A percentile compares a stretch with the other conserved stretches of the same genome.
These are phyloP conservation scores for Pichia sp. DNA, from an alignment of 1,139 yeast species.

Conservation along the genomic window DNA sequence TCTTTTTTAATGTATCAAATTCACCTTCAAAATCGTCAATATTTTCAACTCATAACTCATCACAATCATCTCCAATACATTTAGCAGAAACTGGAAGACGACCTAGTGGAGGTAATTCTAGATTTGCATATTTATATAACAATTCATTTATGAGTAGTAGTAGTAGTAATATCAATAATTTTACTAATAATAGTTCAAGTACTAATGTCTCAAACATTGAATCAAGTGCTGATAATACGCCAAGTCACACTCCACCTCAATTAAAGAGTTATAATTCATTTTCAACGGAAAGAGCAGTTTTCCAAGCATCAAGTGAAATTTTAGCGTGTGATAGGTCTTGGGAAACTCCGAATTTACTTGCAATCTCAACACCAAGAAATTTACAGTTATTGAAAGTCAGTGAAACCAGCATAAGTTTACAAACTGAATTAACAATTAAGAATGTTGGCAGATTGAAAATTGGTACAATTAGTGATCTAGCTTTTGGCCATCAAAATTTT, in stretches of 20 bases:
- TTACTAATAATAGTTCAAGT: not conserved
- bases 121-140: slow-evolving; percentile 31
- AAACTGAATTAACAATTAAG: slow-evolving; percentile 31
- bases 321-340: slow-evolving; percentile 35
- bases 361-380: slow-evolving; percentile 55
- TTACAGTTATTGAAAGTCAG: slow-evolving; percentile 44
- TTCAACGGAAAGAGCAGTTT: slow-evolving; percentile 21
- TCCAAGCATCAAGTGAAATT: slow-evolving; percentile 29
- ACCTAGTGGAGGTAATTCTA: slow-evolving; percentile 27
- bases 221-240: not conserved
- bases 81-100: slow-evolving; percentile 22
- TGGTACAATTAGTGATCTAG: slow-evolving; percentile 43
- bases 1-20: not conserved
- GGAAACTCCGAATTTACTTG: slow-evolving; percentile 39
- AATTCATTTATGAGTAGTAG: slow-evolving; percentile 3
- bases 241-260: not conserved
- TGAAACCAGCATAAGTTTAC: slow-evolving; percentile 31
- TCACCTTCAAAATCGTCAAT: not conserved
- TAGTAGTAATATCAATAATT: not conserved
- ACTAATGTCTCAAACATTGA: not conserved
- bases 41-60: slow-evolving; percentile 1
- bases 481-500: slow-evolving; percentile 40
- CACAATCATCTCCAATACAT: slow-evolving; percentile 21
- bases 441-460: slow-evolving; percentile 33
- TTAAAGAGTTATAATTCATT: not conserved